phyloP scores from a whole-genome alignment of 2,329 filamentous ascomycete genomes.

The Cyphellophora europaea region DNA sequence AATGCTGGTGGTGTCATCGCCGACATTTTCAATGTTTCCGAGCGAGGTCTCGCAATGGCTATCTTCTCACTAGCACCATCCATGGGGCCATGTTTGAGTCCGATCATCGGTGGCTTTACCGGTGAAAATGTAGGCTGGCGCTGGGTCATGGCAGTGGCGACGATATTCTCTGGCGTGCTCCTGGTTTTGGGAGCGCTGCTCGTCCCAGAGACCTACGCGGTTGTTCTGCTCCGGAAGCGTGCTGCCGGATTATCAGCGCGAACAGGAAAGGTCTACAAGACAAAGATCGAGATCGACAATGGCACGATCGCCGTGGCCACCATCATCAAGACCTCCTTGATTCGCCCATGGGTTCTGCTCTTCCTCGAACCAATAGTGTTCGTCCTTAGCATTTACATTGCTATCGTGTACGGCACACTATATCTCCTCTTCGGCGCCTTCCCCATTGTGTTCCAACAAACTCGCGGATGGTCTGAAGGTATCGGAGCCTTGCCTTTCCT shows the following conservation, averaged over 20 bases:
- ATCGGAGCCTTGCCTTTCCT: conserved; percentile 58
- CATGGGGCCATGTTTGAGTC: conserved; percentile 55
- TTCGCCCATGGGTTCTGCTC: conserved; percentile 59
- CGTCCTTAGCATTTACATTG: conserved; percentile 49
- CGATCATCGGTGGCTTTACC: conserved; percentile 59
- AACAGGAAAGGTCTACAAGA: conserved; percentile 49
- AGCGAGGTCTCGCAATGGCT: conserved; percentile 50
- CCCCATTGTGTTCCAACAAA: conserved; percentile 56
- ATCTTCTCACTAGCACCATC: conserved; percentile 60
- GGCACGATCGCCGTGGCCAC: conserved; percentile 33
- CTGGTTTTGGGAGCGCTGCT: conserved; percentile 45
- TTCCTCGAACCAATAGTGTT: conserved; percentile 62
- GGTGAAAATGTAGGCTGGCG: conserved; percentile 57
- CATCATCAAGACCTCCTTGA: conserved; percentile 49
- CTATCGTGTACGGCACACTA: conserved; percentile 42
- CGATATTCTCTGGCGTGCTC: conserved; percentile 53
- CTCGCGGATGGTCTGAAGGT: conserved; percentile 50
- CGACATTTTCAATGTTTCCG: conserved; percentile 47
- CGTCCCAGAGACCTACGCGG: conserved; percentile 53
- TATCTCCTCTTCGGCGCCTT: conserved; percentile 53
- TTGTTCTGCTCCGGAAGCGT: conserved; percentile 44
- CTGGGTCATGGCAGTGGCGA: conserved; percentile 57
- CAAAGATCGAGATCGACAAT: conserved; percentile 39
- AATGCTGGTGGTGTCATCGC: conserved; percentile 54
- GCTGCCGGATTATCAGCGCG: conserved; percentile 41